A percentile compares a stretch with the other conserved stretches of the same genome.
phyloP scores from a whole-genome alignment of 495 filamentous ascomycete species.

The Podospora australis region DNA sequence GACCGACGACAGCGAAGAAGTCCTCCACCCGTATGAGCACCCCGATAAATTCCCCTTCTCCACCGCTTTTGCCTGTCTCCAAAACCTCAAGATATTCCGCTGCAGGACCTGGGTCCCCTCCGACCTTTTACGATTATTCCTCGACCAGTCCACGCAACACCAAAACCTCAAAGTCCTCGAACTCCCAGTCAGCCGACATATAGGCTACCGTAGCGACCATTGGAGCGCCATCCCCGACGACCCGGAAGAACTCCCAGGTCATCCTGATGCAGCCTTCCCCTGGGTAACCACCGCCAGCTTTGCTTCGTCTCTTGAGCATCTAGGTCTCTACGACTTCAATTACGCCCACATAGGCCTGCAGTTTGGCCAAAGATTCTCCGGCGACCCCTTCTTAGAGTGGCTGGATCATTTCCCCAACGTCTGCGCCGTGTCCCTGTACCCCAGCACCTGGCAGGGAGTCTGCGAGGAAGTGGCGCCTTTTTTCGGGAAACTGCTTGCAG shows the following conservation, averaged over 20 bases:
- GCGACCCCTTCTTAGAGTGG: conserved; percentile 21
- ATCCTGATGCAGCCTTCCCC: conserved; percentile 7
- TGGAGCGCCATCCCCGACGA: neutral
- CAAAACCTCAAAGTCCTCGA: conserved; percentile 20
- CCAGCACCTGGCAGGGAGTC: neutral
- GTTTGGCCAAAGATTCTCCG: conserved; percentile 12
- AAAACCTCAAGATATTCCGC: conserved; percentile 20
- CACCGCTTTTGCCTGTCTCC: neutral
- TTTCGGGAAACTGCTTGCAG: neutral
- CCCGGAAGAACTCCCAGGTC: neutral
- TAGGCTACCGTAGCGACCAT: too few species aligned
- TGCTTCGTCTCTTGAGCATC: conserved; percentile 15
- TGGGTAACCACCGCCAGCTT: conserved; percentile 9
- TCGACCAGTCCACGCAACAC: conserved; percentile 5
- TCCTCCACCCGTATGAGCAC: neutral
- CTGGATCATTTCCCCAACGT: conserved; percentile 4
- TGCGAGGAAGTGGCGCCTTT: neutral
- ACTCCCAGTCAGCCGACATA: neutral
- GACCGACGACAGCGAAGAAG: neutral
- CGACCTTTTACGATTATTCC: conserved; percentile 2
- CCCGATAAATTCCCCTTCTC: too few species aligned
- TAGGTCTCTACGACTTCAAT: conserved; percentile 25
- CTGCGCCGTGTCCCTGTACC: neutral
- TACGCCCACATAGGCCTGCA: conserved; percentile 1
- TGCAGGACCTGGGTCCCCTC: conserved; percentile 3